phyloP scores from a whole-genome alignment of 1,284 basidiomycete genomes.

The Ustilago tritici region DNA sequence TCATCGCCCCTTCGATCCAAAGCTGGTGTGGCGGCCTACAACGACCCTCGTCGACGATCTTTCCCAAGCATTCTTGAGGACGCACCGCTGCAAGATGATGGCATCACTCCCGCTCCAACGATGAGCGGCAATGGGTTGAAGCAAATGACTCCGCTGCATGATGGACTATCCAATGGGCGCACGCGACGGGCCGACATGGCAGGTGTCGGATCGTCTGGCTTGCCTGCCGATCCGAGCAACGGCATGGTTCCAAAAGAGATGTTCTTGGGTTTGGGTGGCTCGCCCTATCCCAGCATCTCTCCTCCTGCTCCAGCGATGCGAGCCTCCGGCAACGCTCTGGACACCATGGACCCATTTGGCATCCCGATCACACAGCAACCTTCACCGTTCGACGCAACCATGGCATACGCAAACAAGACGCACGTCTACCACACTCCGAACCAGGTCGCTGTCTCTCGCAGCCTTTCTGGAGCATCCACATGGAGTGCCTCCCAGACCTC shows the following conservation, averaged over 20 bases:
- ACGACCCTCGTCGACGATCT: constrained; percentile 47
- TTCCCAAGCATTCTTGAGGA: constrained; percentile 52
- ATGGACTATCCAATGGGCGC: constrained; percentile 9
- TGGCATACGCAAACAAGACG: constrained; percentile 50
- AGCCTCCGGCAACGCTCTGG: constrained; percentile 6
- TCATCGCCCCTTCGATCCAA: constrained; percentile 46
- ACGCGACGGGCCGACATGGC: constrained; percentile 2
- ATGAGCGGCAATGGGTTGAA: constrained; percentile 19
- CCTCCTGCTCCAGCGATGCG: constrained; percentile 8
- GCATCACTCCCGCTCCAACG: constrained; percentile 13
- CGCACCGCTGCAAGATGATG: constrained; percentile 34
- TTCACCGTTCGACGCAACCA: constrained; percentile 51
- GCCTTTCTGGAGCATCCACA: constrained; percentile 16
- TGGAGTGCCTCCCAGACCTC: constrained; percentile 13
- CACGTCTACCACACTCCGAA: constrained; percentile 44
- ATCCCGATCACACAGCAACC: constrained; percentile 47
- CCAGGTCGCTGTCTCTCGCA: constrained; percentile 41
- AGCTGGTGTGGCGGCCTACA: constrained; percentile 15
- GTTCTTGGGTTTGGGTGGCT: constrained; percentile 57
- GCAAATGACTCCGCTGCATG: constrained; percentile 34
- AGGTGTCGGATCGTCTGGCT: background rate
- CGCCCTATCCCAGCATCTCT: constrained; percentile 52
- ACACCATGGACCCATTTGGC: constrained; percentile 51
- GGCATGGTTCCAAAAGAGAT: constrained; percentile 50
- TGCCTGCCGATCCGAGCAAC: constrained; percentile 23